phyloP scores from a whole-genome alignment of 768 basidiomycete species.

The Termitomyces sp. region DNA sequence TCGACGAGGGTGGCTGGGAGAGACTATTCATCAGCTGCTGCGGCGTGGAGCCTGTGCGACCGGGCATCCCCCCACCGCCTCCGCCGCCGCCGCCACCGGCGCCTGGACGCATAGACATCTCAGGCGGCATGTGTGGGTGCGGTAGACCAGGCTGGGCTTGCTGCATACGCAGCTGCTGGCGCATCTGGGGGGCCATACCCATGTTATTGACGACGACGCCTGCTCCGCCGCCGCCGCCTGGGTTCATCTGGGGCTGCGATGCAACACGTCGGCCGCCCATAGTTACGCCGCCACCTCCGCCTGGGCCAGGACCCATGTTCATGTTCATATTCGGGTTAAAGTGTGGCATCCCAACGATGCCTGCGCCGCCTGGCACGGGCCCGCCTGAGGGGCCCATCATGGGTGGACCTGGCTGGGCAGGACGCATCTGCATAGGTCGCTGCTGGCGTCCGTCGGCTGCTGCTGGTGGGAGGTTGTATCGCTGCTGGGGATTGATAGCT shows the following conservation, averaged over 20 bases:
- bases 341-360: conserved; percentile 26
- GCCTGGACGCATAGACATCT: conserved; percentile 37
- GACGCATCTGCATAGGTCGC: conserved; percentile 35
- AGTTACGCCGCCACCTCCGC: too few species aligned
- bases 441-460: conserved; percentile 30
- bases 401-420: conserved; percentile 24
- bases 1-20: conserved; percentile 30
- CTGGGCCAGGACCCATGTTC: conserved; percentile 21
- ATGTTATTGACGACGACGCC: conserved; percentile 18
- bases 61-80: conserved; percentile 25
- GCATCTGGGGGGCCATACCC: conserved; percentile 26
- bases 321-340: conserved; percentile 39
- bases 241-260: conserved; percentile 53
- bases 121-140: conserved; percentile 20
- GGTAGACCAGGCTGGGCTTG: neutral
- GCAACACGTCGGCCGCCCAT: conserved; percentile 46
- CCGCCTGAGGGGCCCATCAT: conserved; percentile 16
- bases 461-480: conserved; percentile 27
- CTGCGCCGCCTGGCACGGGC: conserved; percentile 4
- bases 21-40: conserved; percentile 49
- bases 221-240: conserved; percentile 28
- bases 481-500: conserved; percentile 25
- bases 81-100: neutral
- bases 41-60: conserved; percentile 41
- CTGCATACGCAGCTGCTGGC: conserved; percentile 13